Evolutionary conservation across 106 monocot genomes (phyloP), one percentile per base, ranked within the genome.

Genomic region (Dendrobium chrysotoxum): DNA sequence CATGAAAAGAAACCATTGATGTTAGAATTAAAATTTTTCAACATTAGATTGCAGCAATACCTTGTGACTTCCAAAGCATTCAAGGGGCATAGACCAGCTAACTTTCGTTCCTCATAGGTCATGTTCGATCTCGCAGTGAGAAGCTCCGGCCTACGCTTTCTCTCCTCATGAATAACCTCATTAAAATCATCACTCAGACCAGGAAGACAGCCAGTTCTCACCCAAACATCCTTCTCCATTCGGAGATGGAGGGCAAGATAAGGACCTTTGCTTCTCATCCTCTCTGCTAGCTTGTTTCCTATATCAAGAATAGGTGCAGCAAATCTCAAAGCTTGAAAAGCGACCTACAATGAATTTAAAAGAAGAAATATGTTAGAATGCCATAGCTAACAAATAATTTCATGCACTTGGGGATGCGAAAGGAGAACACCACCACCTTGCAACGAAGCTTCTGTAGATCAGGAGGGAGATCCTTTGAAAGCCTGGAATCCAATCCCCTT

Each of bases 191-290:
- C 76, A 82, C 85, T 88, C 61, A 96, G 53, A 8, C 96, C 93
- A 3, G 93, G 93, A 46, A 93, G 91, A 26, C 96, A 96, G 3
- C 96, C 96, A 3, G 93, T 93, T 76, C 96, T 79, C 2, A 96
- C 86, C 96, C 96, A 96, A 53, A 96, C 96, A 80, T 96, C 96
- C 86, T 93, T 92, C 90, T 96, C 96, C 87, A 93, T 81, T 45
- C 96, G 68, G 68, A 96, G 76, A 79, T 96, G 96, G 15, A 96
- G 84, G 3, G 96, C 93, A 40, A 96, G 80, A 75, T 93, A 96
- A 13, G 96, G 96, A 5, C 96, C 96, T 75, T 84, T 86, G 93
- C 87, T 96, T 77, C 86, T 74, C 93, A 96, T 93, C 67, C 96
- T 86, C 68, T 45, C 66, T 0, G 90, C 90, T 15, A 96, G 79